Evolutionary conservation across 2,329 filamentous ascomycete species (phyloP), one percentile per base, ranked within the genome.

Genomic region (Fusarium tricinctum): DNA sequence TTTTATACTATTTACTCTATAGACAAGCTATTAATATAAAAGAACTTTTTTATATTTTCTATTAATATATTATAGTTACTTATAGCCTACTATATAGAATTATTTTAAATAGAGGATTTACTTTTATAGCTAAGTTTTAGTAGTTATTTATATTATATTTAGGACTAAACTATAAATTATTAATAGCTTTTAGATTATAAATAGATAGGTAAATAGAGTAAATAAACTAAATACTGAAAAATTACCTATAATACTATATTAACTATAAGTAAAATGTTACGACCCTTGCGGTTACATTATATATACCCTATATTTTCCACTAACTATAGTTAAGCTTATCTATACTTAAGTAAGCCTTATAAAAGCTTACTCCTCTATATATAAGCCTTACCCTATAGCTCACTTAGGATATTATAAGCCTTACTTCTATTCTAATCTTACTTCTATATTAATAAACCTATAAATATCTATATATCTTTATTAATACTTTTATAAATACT

Each of bases 201-300:
- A 8, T n/a, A 4, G 6, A 38, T n/a, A n/a, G 35, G 10, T n/a
- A 38, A 38, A 38, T 15, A 1, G 5, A 38, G n/a, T 3, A 4
- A n/a, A 38, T 38, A 38, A 38, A 38, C 4, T 15, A 38, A 10
- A n/a, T 38, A n/a, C 4, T 38, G 1, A 9, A 38, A 38, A 9
- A 38, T n/a, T 49, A 44, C 58, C 63, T 15, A 62, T 39, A 33
- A 38, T 68, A 64, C 26, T 64, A 47, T 46, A 64, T 63, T 28
- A 38, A 38, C 35, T 38, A 38, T 4, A 7, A 60, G 22, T 43
- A 46, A 14, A 17, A n/a, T n/a, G n/a, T n/a, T n/a, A n/a, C n/a
- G n/a, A n/a, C n/a, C n/a, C n/a, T n/a, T n/a, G n/a, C n/a, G n/a
- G n/a, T n/a, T n/a, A n/a, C n/a, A n/a, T n/a, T n/a, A n/a, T n/a